Conservation (phyloP, 2,329 filamentous ascomycete genomes). For the Epichloe uncinata region DNA sequence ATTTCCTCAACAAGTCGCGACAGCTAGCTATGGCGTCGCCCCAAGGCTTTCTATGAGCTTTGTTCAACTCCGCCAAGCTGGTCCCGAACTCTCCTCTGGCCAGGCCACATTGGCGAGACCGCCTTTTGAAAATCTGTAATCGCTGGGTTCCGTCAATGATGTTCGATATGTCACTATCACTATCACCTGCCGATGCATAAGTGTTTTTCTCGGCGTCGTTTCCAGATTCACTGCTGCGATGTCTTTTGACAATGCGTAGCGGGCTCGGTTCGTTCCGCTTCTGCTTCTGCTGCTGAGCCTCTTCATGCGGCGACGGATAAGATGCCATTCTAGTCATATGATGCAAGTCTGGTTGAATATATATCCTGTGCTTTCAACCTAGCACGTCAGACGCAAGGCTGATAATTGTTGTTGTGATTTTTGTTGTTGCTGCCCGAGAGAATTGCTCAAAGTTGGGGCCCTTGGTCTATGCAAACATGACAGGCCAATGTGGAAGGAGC, state of each 20-base stretch:
- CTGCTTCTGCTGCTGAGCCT: not conserved
- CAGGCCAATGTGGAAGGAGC: constrained; percentile 3
- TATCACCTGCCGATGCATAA: not conserved
- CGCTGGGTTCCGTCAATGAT: constrained; percentile 1
- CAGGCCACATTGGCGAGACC: not conserved
- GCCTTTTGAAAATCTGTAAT: constrained; percentile 7
- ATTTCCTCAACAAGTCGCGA: constrained; percentile 7
- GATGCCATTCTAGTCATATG: constrained; percentile 21
- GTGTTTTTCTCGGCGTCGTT: not conserved
- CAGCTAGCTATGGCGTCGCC: constrained; percentile 8
- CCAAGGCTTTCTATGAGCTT: constrained; percentile 5
- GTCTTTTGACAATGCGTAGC: constrained; percentile 35
- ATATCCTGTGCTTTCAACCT: not conserved
- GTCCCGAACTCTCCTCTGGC: not conserved
- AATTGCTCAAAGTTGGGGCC: not conserved
- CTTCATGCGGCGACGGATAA: constrained; percentile 3
- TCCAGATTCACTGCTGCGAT: not conserved
- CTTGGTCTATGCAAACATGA: not conserved
- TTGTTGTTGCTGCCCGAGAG: not conserved
- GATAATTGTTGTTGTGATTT: not conserved
- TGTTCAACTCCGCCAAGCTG: constrained; percentile 6
- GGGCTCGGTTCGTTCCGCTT: constrained; percentile 26
- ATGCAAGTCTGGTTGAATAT: not conserved
- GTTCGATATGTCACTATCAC: not conserved
- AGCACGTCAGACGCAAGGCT: not conserved